Evolutionary conservation across 23 red algal genomes (phyloP), one percentile per base, ranked within the genome.

Genomic region (Pyropia haitanensis): DNA sequence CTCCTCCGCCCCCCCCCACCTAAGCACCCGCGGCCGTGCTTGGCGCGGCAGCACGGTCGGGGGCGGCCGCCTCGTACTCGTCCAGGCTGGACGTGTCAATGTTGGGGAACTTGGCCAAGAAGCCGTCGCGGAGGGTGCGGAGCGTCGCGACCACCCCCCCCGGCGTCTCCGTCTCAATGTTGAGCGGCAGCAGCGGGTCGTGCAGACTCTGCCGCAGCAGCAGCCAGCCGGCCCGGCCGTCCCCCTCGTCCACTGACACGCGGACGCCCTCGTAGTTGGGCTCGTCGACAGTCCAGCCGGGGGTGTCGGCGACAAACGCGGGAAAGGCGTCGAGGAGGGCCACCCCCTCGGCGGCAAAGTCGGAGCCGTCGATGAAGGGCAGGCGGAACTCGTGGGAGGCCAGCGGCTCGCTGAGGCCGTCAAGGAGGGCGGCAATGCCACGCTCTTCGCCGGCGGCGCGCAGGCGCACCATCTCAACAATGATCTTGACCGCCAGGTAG

Each of bases 401-500:
- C 24, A 68, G 22, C 28, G 89, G 89, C 28, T 76, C 67, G 25
- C 67, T 53, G 15, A 95, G 32, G 14, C 83, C 83, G 26, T 86
- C 89, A 3, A 95, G 59, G 55, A 95, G 33, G 27, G 53, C 81
- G 19, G 63, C 79, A 27, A 87, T 81, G 1, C 77, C 81, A 8
- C 77, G 56, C 52, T 56, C 18, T 61, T 95, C 72, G 34, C 88
- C 88, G 3, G 61, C 54, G 20, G 65, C 30, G 14, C 79, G 66
- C 27, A 86, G 49, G n/a, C 75, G 57, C 14, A 95, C 81, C 74
- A 95, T 79, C 61, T 95, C 80, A 20, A 80, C 72, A 33, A 95
- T 73, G 33, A 95, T 95, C 53, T 95, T 95, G 33, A 95, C 89
- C 39, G 89, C 89, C 18, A 95, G 67, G 79, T 95, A 95, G 14